Evolutionary conservation across 305 asterid genomes (phyloP), one percentile per base, ranked within the genome.

Genomic region (Rubia balearica): DNA sequence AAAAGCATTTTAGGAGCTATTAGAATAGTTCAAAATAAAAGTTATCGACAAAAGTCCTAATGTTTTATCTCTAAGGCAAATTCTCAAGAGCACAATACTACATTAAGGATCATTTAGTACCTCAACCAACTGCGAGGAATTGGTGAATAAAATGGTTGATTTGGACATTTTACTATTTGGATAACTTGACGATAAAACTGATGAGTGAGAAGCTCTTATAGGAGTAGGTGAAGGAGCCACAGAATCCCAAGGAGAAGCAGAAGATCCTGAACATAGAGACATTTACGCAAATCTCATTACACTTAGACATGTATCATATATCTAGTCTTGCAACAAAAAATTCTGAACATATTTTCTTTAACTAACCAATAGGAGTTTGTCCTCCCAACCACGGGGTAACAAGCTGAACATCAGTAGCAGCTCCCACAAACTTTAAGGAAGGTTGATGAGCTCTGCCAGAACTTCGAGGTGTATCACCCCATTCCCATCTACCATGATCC

Each of bases 401-500:
- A 78, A 90, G 92, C 43, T 96, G 86, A 43, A 96, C 96, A 85
- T 90, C 99, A 24, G 99, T 98, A 70, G 98, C 92, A 57, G 96
- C 89, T 65, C 96, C 91, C 40, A 86, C 79, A 75, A 79, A 83
- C 95, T 82, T 88, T 56, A 97, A 98, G 63, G 85, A 92, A 78
- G 85, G 92, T 67, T 80, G 90, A 76, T 90, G 73, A 73, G 69
- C 83, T 77, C 88, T 84, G 73, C 83, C 85, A 75, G 86, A 79
- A 66, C 86, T 63, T n/a, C 84, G 85, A 46, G 98, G 98, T 67
- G 92, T 72, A 73, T 88, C 96, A 82, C 86, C 90, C 99, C 99
- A 91, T 79, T 94, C 97, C 96, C 96, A 91, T 74, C 86, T 85
- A 71, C 97, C 95, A 75, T 94, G 96, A 81, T 95, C 98, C 99